phyloP scores from a whole-genome alignment of 2,329 filamentous ascomycete genomes.

The Teratosphaeria gauchensis region DNA sequence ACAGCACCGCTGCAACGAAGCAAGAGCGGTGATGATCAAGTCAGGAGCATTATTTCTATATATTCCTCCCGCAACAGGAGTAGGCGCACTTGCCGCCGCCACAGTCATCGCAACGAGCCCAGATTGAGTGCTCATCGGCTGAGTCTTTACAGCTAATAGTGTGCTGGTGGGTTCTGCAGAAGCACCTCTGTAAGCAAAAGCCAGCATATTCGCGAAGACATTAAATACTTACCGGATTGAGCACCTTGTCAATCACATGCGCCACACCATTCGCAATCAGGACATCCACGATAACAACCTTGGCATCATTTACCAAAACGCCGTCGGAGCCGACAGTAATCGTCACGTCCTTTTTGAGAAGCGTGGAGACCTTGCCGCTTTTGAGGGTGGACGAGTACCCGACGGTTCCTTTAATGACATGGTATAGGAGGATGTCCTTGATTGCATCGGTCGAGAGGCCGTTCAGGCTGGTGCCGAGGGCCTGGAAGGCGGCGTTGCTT shows the following conservation, averaged over 20 bases:
- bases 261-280: constrained; percentile 38
- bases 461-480: constrained; percentile 44
- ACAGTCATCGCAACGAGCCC: no score
- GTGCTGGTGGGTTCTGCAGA: no score
- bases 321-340: constrained; percentile 29
- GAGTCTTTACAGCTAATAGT: no score
- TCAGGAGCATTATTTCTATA: no score
- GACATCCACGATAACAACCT: constrained; percentile 32
- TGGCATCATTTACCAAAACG: constrained; percentile 37
- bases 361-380: constrained; percentile 29
- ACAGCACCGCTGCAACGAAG: no score
- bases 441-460: constrained; percentile 41
- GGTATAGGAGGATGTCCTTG: constrained; percentile 50
- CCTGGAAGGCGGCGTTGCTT: constrained; percentile 49
- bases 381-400: constrained; percentile 40
- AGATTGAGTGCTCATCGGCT: no score
- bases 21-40: no score
- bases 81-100: no score
- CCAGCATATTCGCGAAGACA: no score
- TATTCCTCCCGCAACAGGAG: no score
- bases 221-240: constrained; percentile 32
- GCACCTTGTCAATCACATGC: constrained; percentile 47
- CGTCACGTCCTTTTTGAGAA: constrained; percentile 20
- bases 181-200: no score
- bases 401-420: constrained; percentile 49